phyloP scores from a whole-genome alignment of 202 grass and related monocot species.

The Panicum hallii region DNA sequence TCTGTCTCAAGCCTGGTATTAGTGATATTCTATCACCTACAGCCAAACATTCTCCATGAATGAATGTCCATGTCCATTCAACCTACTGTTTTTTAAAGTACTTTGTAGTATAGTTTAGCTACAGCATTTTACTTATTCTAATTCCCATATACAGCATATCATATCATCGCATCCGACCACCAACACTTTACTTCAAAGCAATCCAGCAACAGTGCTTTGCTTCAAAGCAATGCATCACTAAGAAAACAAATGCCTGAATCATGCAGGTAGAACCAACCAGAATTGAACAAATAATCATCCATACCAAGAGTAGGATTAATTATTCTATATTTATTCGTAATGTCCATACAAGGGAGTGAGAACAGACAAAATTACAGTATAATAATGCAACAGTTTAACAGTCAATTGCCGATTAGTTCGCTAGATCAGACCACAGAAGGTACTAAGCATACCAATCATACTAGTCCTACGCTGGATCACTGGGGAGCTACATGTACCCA shows the following conservation, averaged over 20 bases:
- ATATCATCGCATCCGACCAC: conserved; percentile 22
- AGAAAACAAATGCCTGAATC: conserved; percentile 7
- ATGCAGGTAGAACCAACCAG: neutral
- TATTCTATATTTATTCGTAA: neutral
- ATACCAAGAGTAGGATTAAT: conserved; percentile 55
- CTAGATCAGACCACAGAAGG: neutral
- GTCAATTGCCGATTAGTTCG: neutral
- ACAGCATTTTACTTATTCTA: neutral
- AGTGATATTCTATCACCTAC: neutral
- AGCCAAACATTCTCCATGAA: neutral
- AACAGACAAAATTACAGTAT: neutral
- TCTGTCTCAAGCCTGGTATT: conserved; percentile 7
- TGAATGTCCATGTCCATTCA: conserved; percentile 2
- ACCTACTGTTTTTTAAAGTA: neutral
- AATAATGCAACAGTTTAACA: neutral
- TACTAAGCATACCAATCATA: neutral
- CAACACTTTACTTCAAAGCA: conserved; percentile 27
- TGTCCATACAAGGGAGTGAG: neutral
- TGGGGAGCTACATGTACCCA: neutral
- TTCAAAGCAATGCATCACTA: conserved; percentile 32
- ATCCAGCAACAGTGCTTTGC: neutral
- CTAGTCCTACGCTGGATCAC: neutral
- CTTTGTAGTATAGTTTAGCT: neutral
- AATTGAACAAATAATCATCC: neutral
- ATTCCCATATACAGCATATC: neutral